Conservation (phyloP, 768 basidiomycete genomes). For the Auriscalpium orientale region DNA sequence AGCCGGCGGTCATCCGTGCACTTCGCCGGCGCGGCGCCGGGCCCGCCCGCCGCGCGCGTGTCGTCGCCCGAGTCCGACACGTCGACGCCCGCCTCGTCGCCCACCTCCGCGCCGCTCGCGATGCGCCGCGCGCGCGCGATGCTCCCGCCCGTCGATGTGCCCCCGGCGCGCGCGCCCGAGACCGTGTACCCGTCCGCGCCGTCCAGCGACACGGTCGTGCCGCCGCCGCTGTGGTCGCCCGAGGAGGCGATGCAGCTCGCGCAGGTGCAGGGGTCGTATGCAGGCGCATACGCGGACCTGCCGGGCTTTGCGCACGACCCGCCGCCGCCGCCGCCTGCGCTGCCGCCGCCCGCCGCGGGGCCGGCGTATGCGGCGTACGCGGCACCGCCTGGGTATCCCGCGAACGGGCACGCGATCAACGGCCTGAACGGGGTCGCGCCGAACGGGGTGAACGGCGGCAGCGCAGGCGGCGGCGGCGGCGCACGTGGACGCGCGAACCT, state of each 20-base stretch:
- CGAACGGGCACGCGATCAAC: no score
- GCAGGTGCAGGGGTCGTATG: neutral
- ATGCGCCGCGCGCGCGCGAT: neutral
- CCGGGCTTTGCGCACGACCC: no score
- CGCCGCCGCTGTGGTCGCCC: neutral
- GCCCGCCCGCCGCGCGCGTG: neutral
- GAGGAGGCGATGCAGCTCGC: neutral
- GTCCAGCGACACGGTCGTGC: neutral
- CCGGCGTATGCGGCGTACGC: no score
- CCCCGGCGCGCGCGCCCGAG: neutral
- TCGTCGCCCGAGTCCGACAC: conserved; percentile 15
- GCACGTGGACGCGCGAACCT: neutral
- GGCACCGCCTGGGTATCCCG: no score
- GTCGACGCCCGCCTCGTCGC: conserved; percentile 10
- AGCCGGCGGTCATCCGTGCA: conserved; percentile 9
- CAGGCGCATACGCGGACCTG: no score
- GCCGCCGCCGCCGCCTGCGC: no score
- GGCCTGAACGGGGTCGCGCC: no score
- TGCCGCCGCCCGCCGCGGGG: no score
- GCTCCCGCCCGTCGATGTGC: neutral
- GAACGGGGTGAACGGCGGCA: neutral
- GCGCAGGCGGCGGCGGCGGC: neutral
- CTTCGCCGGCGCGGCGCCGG: neutral
- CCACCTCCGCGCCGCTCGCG: conserved; percentile 2
- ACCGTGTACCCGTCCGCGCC: conserved; percentile 3